phyloP scores from a whole-genome alignment of 371 early-diverging fungal species.

The Gilbertella persicaria region DNA sequence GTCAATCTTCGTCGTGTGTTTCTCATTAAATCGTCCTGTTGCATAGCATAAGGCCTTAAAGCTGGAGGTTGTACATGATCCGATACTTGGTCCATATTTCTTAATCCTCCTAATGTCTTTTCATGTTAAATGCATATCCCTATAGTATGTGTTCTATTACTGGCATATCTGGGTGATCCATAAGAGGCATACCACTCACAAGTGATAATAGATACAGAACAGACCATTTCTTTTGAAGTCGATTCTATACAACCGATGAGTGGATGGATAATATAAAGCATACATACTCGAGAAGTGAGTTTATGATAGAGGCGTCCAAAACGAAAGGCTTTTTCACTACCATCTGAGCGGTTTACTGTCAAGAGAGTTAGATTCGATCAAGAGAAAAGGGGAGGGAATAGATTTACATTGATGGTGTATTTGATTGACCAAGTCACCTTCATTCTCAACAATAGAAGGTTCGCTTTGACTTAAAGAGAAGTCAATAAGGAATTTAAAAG shows the following conservation, averaged over 20 bases:
- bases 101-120: conserved; percentile 23
- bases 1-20: conserved; percentile 40
- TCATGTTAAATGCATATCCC: conserved; percentile 9
- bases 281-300: conserved; percentile 56
- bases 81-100: conserved; percentile 10
- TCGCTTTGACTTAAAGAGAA: conserved; percentile 18
- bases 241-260: conserved; percentile 30
- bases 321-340: conserved; percentile 57
- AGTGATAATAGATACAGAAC: conserved; percentile 69
- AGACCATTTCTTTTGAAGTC: conserved; percentile 67
- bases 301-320: conserved; percentile 69
- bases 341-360: conserved; percentile 54
- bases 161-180: background rate
- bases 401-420: conserved; percentile 68
- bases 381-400: background rate
- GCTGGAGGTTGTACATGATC: conserved; percentile 30
- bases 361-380: background rate
- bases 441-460: conserved; percentile 64
- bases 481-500: background rate
- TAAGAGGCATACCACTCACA: conserved; percentile 37
- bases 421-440: conserved; percentile 58
- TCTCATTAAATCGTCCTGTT: conserved; percentile 20
- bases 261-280: background rate
- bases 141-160: conserved; percentile 17
- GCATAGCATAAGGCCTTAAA: conserved; percentile 29